Evolutionary conservation across 2,329 filamentous ascomycete species (phyloP).

Genomic region (Pleomassaria siparia): DNA sequence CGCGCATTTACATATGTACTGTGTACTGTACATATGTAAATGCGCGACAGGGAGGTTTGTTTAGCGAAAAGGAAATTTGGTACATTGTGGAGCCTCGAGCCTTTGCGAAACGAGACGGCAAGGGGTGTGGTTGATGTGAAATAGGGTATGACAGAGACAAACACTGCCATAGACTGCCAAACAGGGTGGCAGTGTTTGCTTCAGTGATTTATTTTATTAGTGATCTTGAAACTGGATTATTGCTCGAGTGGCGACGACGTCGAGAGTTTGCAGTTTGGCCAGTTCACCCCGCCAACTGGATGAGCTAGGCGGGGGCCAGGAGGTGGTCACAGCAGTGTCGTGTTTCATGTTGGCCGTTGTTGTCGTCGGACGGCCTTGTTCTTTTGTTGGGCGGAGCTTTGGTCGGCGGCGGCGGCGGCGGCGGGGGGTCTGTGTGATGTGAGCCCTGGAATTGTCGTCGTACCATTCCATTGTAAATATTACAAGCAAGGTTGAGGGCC

Average conservation of each 20-base stretch:
- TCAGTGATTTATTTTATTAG: constrained; percentile 6
- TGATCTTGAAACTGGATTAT: constrained; percentile 18
- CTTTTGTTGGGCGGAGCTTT: constrained; percentile 1
- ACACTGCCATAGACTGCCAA: too few species aligned
- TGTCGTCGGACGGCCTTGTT: constrained; percentile 19
- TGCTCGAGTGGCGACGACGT: constrained; percentile 8
- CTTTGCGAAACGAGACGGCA: too few species aligned
- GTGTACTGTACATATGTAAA: too few species aligned
- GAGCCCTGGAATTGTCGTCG: constrained; percentile 7
- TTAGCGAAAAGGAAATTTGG: constrained; percentile 2
- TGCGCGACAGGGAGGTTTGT: background rate
- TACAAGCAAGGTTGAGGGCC: constrained; percentile 5
- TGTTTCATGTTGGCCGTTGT: constrained; percentile 19
- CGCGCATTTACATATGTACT: too few species aligned
- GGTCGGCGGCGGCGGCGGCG: constrained; percentile 3
- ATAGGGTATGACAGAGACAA: too few species aligned
- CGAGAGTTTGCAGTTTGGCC: constrained; percentile 5
- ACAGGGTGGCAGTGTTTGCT: constrained; percentile 13
- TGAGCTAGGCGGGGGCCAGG: constrained; percentile 1
- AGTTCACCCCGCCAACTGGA: constrained; percentile 20
- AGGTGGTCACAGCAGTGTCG: constrained; percentile 7
- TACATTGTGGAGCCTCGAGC: background rate
- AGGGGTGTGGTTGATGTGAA: background rate
- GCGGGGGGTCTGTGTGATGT: background rate
- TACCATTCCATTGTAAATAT: too few species aligned